A percentile compares a stretch with the other conserved stretches of the same genome.
These are phyloP conservation scores for Fusarium mangiferae DNA, from an alignment of 2,329 filamentous ascomycete genomes.

Conservation along the genomic window DNA sequence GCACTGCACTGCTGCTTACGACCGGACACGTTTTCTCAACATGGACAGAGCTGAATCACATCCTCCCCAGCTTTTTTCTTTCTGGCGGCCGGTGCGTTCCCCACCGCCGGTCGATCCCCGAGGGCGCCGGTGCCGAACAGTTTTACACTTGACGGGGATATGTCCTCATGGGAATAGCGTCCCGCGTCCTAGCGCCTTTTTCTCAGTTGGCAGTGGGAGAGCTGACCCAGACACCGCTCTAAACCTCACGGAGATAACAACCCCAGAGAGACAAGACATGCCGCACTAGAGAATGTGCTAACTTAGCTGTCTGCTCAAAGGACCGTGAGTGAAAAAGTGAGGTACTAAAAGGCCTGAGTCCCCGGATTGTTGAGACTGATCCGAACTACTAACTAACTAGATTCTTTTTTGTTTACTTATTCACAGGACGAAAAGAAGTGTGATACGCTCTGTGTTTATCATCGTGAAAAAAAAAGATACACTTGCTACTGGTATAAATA, in stretches of 20 bases:
- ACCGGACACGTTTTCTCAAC: constrained; percentile 13
- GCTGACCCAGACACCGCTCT: background rate
- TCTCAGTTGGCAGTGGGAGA: background rate
- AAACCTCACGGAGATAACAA: constrained; percentile 28
- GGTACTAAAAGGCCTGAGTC: background rate
- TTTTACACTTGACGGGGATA: constrained; percentile 31
- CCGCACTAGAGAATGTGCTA: background rate
- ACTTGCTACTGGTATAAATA: constrained; percentile 3
- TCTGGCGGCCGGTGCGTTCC: background rate
- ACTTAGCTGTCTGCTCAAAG: no score
- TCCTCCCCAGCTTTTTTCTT: constrained; percentile 1
- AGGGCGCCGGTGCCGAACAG: constrained; percentile 25
- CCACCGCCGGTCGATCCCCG: constrained; percentile 33
- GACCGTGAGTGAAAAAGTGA: background rate
- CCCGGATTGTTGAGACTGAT: background rate
- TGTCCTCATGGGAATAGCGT: constrained; percentile 43
- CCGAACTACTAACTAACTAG: background rate
- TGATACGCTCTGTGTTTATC: background rate
- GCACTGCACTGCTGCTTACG: background rate
- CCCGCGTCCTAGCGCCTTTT: constrained; percentile 14
- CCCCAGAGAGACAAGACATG: constrained; percentile 29
- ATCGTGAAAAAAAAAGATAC: constrained; percentile 6
- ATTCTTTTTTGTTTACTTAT: background rate
- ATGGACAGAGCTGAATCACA: constrained; percentile 12
- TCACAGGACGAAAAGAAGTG: background rate